phyloP scores from a whole-genome alignment of 2,329 filamentous ascomycete genomes.

The Ophiostoma tasmaniense region DNA sequence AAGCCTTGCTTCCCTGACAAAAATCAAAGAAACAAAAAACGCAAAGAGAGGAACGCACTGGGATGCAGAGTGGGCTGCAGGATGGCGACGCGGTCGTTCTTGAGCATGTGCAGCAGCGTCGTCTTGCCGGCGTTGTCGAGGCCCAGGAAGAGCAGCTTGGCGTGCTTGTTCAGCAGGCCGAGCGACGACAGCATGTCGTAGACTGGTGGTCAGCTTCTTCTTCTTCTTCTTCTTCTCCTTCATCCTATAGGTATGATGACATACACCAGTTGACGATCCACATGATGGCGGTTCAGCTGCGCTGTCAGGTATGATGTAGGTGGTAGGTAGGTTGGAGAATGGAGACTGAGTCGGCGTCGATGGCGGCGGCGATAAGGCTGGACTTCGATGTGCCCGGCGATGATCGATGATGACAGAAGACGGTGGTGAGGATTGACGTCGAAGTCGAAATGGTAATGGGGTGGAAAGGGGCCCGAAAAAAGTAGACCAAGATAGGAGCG shows the following conservation, averaged over 20 bases:
- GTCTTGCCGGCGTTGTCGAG: slow-evolving; percentile 95
- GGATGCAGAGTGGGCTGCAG: slow-evolving; percentile 86
- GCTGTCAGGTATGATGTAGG: not conserved
- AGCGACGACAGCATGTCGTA: slow-evolving; percentile 84
- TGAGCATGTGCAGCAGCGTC: slow-evolving; percentile 88
- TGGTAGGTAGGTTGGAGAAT: not conserved
- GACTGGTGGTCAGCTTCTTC: slow-evolving; percentile 45
- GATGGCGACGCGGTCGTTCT: slow-evolving; percentile 91
- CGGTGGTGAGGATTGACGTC: not conserved
- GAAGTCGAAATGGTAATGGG: not conserved
- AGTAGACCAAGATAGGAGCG: slow-evolving; percentile 7
- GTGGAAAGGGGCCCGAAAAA: slow-evolving; percentile 6
- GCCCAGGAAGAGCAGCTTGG: slow-evolving; percentile 87
- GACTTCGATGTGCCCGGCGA: not conserved
- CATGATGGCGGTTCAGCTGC: slow-evolving; percentile 46
- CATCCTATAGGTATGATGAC: slow-evolving; percentile 27
- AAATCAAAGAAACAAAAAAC: not conserved
- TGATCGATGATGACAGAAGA: not conserved
- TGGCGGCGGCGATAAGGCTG: not conserved
- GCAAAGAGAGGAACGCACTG: slow-evolving; percentile 47
- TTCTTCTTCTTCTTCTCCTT: not conserved
- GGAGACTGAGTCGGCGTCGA: no score
- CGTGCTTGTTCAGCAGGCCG: slow-evolving; percentile 89
- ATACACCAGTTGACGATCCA: slow-evolving; percentile 96
- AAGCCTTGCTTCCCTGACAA: no score